A percentile compares a stretch with the other conserved stretches of the same genome.
Evolutionary conservation across 2,329 filamentous ascomycete species (phyloP).

Genomic region (Penicillium nordicum): DNA sequence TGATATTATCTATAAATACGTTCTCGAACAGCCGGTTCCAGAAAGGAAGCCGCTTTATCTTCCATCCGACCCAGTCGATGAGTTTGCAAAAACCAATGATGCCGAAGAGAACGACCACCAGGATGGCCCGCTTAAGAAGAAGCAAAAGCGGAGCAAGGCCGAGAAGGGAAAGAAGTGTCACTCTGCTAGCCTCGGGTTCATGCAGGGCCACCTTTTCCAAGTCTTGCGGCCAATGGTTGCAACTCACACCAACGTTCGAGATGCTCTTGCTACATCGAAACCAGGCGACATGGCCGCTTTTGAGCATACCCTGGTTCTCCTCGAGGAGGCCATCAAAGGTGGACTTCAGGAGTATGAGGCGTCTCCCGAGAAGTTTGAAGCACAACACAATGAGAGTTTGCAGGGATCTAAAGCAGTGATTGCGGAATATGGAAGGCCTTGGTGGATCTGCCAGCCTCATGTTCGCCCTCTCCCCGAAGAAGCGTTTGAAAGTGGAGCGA

Average conservation of each 20-base stretch:
- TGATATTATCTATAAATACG: constrained; percentile 81
- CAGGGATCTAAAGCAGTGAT: constrained; percentile 59
- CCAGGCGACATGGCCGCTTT: constrained; percentile 71
- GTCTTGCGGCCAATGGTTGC: constrained; percentile 78
- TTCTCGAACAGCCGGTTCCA: constrained; percentile 63
- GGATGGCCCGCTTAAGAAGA: constrained; percentile 50
- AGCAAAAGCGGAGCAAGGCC: constrained; percentile 36
- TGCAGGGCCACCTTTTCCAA: constrained; percentile 93
- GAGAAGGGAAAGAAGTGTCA: constrained; percentile 47
- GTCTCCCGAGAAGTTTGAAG: constrained; percentile 40
- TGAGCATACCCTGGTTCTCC: constrained; percentile 70
- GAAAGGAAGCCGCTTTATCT: constrained; percentile 69
- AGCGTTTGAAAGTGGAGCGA: constrained; percentile 75
- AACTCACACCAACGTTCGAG: constrained; percentile 76
- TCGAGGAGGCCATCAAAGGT: constrained; percentile 70
- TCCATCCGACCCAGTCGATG: constrained; percentile 48
- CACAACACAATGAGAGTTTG: constrained; percentile 33
- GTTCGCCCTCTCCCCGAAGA: constrained; percentile 83
- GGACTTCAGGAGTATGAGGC: constrained; percentile 66
- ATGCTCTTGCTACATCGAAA: constrained; percentile 69
- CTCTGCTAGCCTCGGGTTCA: constrained; percentile 67
- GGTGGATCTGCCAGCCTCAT: constrained; percentile 87
- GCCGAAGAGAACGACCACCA: constrained; percentile 40
- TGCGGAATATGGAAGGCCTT: constrained; percentile 72
- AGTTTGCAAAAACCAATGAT: constrained; percentile 19